Evolutionary conservation across 768 basidiomycete genomes (phyloP).

Genomic region (Suillus clintonianus): DNA sequence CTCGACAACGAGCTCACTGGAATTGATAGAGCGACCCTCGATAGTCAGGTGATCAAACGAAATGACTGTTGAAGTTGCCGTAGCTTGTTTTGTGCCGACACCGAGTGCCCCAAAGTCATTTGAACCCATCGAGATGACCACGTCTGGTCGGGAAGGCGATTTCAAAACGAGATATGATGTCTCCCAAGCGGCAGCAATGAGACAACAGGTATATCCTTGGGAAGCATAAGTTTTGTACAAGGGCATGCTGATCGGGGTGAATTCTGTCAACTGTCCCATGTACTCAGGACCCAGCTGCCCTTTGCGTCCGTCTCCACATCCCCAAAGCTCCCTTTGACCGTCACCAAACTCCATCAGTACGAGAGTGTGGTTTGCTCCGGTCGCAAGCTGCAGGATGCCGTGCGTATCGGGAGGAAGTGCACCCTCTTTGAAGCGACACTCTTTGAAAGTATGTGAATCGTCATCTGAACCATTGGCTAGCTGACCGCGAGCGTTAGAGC

Average conservation of each 20-base stretch:
- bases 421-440: slow-evolving; percentile 35
- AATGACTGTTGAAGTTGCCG: slow-evolving; percentile 12
- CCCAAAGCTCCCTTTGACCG: slow-evolving; percentile 58
- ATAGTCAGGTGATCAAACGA: slow-evolving; percentile 18
- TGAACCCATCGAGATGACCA: slow-evolving; percentile 77
- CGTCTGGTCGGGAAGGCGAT: slow-evolving; percentile 41
- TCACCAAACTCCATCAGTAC: slow-evolving; percentile 49
- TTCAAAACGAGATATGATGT: slow-evolving; percentile 74
- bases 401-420: slow-evolving; percentile 24
- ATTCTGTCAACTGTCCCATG: slow-evolving; percentile 27
- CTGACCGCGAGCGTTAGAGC: slow-evolving; percentile 53
- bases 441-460: slow-evolving; percentile 42
- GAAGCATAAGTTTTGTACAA: slow-evolving; percentile 31
- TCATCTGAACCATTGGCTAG: slow-evolving; percentile 40
- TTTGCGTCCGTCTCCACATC: slow-evolving; percentile 66
- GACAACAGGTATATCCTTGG: slow-evolving; percentile 46
- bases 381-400: slow-evolving; percentile 53
- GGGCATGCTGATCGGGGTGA: slow-evolving; percentile 49
- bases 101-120: slow-evolving; percentile 87
- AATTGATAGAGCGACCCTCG: slow-evolving; percentile 15
- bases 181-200: slow-evolving; percentile 78
- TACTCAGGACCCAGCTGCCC: slow-evolving; percentile 71
- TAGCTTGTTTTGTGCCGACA: slow-evolving; percentile 35
- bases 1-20: slow-evolving; percentile 37
- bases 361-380: slow-evolving; percentile 82